These are phyloP conservation scores for Entoloma clypeatum DNA, from an alignment of 1,284 basidiomycete genomes.

Conservation along the genomic window DNA sequence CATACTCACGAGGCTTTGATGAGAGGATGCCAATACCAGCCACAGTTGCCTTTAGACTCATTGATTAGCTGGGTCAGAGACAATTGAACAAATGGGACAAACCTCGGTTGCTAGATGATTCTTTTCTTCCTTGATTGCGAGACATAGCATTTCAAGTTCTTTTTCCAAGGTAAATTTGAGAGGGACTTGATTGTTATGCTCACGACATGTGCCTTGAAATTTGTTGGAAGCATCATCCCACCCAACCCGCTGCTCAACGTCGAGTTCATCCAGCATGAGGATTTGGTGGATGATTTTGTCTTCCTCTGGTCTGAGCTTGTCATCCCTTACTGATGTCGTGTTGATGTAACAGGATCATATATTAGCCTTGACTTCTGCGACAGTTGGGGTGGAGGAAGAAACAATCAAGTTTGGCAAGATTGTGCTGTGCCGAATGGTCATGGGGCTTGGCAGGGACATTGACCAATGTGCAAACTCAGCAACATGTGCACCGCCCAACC, in stretches of 20 bases:
- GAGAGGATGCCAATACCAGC: neutral
- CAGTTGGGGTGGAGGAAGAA: neutral
- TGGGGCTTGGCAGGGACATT: no score
- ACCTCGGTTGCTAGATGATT: neutral
- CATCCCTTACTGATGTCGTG: no score
- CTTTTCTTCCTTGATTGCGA: neutral
- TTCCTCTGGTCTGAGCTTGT: no score
- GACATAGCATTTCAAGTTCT: neutral
- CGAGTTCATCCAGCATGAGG: neutral
- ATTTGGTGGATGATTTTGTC: neutral
- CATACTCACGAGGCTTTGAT: neutral
- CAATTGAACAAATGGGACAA: neutral
- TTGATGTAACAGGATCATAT: constrained; percentile 1
- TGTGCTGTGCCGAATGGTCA: neutral
- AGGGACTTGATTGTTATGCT: neutral
- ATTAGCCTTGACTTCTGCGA: neutral
- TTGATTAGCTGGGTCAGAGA: no score
- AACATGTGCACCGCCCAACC: constrained; percentile 3
- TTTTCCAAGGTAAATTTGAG: neutral
- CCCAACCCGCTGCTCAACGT: neutral
- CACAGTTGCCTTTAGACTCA: neutral
- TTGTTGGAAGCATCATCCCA: neutral
- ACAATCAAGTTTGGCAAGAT: neutral
- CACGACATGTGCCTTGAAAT: neutral
- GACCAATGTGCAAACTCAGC: constrained; percentile 2